Conservation (phyloP, 495 filamentous ascomycete genomes). For the Aspergillus baeticus region DNA sequence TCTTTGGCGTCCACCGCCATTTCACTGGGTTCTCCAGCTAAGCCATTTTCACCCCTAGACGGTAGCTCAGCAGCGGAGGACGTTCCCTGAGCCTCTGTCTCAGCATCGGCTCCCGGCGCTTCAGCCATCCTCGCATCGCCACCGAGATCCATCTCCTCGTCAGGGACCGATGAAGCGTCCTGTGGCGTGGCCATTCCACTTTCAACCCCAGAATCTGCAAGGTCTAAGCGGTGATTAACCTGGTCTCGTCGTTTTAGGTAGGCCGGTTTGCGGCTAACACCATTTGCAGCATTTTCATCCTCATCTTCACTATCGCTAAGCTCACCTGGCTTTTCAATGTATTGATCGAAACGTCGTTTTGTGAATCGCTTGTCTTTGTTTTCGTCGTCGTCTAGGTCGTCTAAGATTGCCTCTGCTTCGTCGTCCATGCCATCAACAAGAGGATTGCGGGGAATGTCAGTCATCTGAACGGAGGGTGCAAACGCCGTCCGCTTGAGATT, state of each 20-base stretch:
- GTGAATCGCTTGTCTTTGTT: slow-evolving; percentile 84
- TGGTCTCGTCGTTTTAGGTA: slow-evolving; percentile 62
- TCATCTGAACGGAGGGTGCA: slow-evolving; percentile 92
- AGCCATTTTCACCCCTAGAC: slow-evolving; percentile 40
- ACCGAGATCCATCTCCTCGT: slow-evolving; percentile 49
- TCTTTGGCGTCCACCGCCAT: slow-evolving; percentile 43
- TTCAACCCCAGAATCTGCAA: slow-evolving; percentile 63
- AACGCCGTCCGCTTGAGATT: slow-evolving; percentile 87
- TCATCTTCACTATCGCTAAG: slow-evolving; percentile 87
- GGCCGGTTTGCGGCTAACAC: slow-evolving; percentile 63
- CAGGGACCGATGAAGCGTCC: slow-evolving; percentile 48
- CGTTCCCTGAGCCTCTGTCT: slow-evolving; percentile 27
- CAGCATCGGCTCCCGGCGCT: slow-evolving; percentile 44
- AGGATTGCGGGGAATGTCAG: slow-evolving; percentile 81
- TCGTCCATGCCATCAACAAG: slow-evolving; percentile 67
- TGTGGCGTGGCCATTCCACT: slow-evolving; percentile 58
- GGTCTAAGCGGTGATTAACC: slow-evolving; percentile 65
- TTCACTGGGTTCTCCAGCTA: slow-evolving; percentile 34
- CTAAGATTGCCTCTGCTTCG: slow-evolving; percentile 83
- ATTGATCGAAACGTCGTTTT: slow-evolving; percentile 79
- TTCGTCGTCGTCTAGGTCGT: slow-evolving; percentile 87
- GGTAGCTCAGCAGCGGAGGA: slow-evolving; percentile 20
- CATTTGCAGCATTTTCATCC: slow-evolving; percentile 72
- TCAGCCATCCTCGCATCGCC: slow-evolving; percentile 51
- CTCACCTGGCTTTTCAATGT: slow-evolving; percentile 70